Base-by-base conservation (phyloP, 2,329 filamentous ascomycete species). In the Uncinocarpus reesii region DNA sequence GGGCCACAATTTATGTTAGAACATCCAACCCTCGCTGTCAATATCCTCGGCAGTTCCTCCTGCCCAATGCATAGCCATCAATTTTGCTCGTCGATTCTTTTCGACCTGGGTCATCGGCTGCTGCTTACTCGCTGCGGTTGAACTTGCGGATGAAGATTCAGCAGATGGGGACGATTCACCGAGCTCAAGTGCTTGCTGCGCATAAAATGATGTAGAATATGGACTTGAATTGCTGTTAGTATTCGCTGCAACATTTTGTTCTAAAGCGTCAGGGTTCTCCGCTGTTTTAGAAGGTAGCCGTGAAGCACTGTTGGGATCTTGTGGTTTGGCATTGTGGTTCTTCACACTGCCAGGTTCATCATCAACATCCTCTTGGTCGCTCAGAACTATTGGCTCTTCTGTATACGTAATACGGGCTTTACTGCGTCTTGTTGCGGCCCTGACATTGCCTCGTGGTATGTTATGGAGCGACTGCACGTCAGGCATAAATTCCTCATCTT, bases 21-120 rank as follows among this genome's bases (percentile, higher is more conserved):
- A n/a, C n/a, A 43, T 43, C 20, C 38, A 49, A 13, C 26, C 45
- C 24, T 50, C 47, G 23, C 16, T 42, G 23, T 53, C 46, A 41
- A 53, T 47, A 37, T 53, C 53, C 29, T 58, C 54, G 20, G 50
- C 51, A 18, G 59, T 54, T 24, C 57, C 57, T 15, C 58, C 54
- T 23, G 59, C 57, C 57, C 58, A 62, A 37, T 57, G 56, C 48
- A 62, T 53, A 13, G 61, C 59, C 37, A 60, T 58, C 47, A 64
- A 51, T 49, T 65, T 65, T 4, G 64, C 62, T 46, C 53, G 53
- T 40, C 59, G 51, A 47, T 65, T 65, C 23, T 60, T 60, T 37
- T 60, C 55, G 1, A 57, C 59, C 34, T 56, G 52, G 5, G 53
- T 54, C 13, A 57, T 24, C 48, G 42, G 48, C 13, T 32, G 37